Evolutionary conservation across 306 rosid genomes (phyloP), one percentile per base, ranked within the genome.

Genomic region (Abrus precatorius): DNA sequence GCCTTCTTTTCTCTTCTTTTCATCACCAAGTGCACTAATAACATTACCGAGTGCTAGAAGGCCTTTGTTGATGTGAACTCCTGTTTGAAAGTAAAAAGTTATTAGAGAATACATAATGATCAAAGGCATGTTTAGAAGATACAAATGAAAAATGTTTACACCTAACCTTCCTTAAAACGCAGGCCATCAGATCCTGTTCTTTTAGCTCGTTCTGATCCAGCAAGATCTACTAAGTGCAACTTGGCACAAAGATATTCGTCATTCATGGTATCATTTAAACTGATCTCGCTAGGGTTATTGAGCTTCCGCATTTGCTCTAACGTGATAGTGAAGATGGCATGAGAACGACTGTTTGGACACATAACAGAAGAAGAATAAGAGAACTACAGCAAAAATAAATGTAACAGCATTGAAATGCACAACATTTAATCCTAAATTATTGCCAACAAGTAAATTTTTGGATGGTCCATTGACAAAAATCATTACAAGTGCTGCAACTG

Each of bases 201-300:
- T 82, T 95, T 95, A 66, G 99, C 99, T 86, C 97, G 91, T 85
- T 95, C 99, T 40, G 99, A 95, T 87, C 99, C 99, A 83, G 99
- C 99, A 83, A 95, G 94, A 90, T 95, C 99, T 20, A 95, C 99
- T 62, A 95, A 87, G 85, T 95, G 99, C 91, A 95, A 86, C 84
- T 92, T 95, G 34, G 97, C 99, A 41, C 97, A 91, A 69, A 95
- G 87, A 88, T 95, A 95, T 74, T 92, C 99, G 77, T 95, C 97
- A 57, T 84, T 95, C 92, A 91, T 84, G 77, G 79, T 78, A 45
- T 86, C 97, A 70, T 74, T 72, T 69, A 72, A 81, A 79, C 79
- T 80, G 75, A 52, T 56, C 60, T 90, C 92, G 33, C 89, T 86
- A 41, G 92, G 70, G 77, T 76, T 78, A 75, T 72, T 87, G 76